A percentile compares a stretch with the other conserved stretches of the same genome.
Conservation (phyloP, 345 rosid genomes). For the Cardiospermum halicacabum region DNA sequence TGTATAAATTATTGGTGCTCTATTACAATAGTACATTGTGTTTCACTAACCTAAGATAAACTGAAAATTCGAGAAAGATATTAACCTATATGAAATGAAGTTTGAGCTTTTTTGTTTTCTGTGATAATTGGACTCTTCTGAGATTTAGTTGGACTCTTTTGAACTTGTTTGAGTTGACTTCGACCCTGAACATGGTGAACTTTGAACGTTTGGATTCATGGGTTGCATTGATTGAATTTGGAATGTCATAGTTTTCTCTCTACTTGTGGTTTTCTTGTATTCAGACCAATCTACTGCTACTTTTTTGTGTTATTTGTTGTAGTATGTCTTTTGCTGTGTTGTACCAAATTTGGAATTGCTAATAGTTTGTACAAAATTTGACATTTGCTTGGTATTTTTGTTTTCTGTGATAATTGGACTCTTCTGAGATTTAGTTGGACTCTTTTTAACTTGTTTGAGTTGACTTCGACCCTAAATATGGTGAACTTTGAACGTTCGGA, state of each 20-base stretch:
- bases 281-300: background rate
- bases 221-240: background rate
- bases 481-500: background rate
- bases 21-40: no score
- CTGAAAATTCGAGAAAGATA: background rate
- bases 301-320: background rate
- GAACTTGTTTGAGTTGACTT: background rate
- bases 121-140: background rate
- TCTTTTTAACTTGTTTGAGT: no score
- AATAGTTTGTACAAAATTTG: background rate
- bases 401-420: no score
- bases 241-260: background rate
- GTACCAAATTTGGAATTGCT: background rate
- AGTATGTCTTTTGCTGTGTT: no score
- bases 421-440: no score
- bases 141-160: no score
- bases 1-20: no score
- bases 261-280: background rate
- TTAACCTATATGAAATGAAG: no score
- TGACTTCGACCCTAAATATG: background rate
- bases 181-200: background rate
- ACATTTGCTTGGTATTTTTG: background rate
- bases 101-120: background rate
- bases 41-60: no score
- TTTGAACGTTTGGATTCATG: background rate